Percentiles rank a stretch among this genome's conserved stretches.
Conservation (phyloP, 2,329 filamentous ascomycete species). For the Arachnopeziza araneosa region DNA sequence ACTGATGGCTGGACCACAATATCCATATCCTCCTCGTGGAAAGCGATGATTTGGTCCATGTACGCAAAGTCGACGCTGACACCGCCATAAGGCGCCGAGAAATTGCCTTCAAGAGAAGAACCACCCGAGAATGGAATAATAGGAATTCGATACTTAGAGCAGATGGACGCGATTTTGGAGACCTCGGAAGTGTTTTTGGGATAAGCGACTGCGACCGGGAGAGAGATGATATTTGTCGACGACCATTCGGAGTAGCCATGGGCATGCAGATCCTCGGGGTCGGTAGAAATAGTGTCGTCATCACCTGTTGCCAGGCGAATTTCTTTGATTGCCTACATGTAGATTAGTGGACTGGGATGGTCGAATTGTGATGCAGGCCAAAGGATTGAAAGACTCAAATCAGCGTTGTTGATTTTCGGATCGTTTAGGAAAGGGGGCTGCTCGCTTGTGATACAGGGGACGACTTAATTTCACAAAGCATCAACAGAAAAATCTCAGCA, state of each 20-base stretch:
- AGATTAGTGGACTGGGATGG: background rate
- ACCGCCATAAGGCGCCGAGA: slow-evolving; percentile 79
- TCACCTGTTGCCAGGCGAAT: slow-evolving; percentile 45
- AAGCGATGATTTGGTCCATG: slow-evolving; percentile 76
- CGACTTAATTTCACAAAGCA: background rate
- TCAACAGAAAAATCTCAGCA: background rate
- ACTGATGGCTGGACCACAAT: slow-evolving; percentile 87
- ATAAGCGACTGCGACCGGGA: slow-evolving; percentile 61
- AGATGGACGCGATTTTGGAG: slow-evolving; percentile 58
- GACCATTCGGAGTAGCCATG: slow-evolving; percentile 68
- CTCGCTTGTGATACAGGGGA: background rate
- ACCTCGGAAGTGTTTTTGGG: slow-evolving; percentile 57
- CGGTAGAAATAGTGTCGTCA: slow-evolving; percentile 56
- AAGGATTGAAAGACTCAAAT: background rate
- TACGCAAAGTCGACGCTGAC: slow-evolving; percentile 83
- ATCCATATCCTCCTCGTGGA: slow-evolving; percentile 87
- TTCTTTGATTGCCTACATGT: slow-evolving; percentile 45
- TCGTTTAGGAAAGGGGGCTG: background rate
- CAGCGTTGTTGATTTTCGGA: background rate
- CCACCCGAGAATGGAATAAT: slow-evolving; percentile 82
- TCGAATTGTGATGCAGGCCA: background rate
- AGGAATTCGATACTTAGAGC: slow-evolving; percentile 72
- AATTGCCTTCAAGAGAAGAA: slow-evolving; percentile 83
- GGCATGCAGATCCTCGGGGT: slow-evolving; percentile 53
- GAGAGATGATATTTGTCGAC: slow-evolving; percentile 51